A percentile compares a stretch with the other conserved stretches of the same genome.
Evolutionary conservation across 2,329 filamentous ascomycete species (phyloP).

Genomic region (Ustilaginoidea virens): DNA sequence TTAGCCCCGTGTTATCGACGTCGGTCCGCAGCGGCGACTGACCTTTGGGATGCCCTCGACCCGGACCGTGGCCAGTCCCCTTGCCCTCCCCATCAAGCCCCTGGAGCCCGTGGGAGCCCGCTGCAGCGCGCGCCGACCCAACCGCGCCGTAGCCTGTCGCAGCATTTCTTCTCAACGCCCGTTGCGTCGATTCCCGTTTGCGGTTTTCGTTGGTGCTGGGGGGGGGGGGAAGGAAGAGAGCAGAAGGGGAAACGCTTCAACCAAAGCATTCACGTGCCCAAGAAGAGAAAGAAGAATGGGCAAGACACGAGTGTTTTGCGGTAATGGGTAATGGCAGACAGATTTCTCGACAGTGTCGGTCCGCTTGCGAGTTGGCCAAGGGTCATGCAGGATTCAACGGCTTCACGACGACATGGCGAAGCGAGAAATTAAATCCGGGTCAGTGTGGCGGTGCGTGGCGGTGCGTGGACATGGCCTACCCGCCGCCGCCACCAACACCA

Average conservation of each 20-base stretch:
- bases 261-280: neutral
- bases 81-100: slow-evolving; percentile 9
- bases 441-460: too few relatives aligned
- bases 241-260: neutral
- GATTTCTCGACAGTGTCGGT: too few relatives aligned
- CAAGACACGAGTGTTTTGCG: too few relatives aligned
- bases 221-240: too few relatives aligned
- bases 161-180: slow-evolving; percentile 12
- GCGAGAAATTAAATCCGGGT: too few relatives aligned
- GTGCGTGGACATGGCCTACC: too few relatives aligned
- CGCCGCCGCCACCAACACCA: too few relatives aligned
- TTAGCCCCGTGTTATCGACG: neutral
- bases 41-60: slow-evolving; percentile 23
- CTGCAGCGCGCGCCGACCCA: slow-evolving; percentile 13
- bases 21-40: slow-evolving; percentile 1
- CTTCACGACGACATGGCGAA: too few relatives aligned
- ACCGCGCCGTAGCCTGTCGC: slow-evolving; percentile 18
- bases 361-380: too few relatives aligned
- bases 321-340: too few relatives aligned
- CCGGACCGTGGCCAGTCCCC: slow-evolving; percentile 15
- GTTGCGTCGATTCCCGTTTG: neutral
- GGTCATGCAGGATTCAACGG: too few relatives aligned
- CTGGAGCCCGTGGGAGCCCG: slow-evolving; percentile 10
- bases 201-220: too few relatives aligned
- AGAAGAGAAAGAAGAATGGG: neutral